phyloP scores from a whole-genome alignment of 1,139 yeast genomes.

The Diutina rugosa region DNA sequence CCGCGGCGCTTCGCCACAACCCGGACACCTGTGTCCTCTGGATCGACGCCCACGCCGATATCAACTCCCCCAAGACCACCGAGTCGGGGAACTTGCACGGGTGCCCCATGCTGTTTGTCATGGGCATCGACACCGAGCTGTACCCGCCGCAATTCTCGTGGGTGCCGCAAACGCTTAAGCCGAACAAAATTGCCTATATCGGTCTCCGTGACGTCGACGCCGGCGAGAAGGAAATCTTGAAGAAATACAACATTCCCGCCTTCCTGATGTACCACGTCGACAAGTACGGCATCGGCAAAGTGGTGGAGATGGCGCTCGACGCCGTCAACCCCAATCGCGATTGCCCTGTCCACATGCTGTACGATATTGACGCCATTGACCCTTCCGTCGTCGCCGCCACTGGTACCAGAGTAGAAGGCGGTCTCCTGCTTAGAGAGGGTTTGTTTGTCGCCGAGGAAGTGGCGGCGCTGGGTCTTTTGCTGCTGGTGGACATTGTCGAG shows the following conservation, averaged over 20 bases:
- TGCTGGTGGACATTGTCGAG: constrained; percentile 86
- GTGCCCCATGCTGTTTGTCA: constrained; percentile 83
- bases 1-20: constrained; percentile 65
- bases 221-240: constrained; percentile 68
- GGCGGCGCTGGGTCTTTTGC: constrained; percentile 77
- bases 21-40: constrained; percentile 88
- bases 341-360: constrained; percentile 76
- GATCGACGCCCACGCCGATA: constrained; percentile 98
- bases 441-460: constrained; percentile 84
- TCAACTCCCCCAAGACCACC: constrained; percentile 81
- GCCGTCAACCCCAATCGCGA: constrained; percentile 63
- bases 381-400: constrained; percentile 94
- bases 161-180: constrained; percentile 63
- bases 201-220: constrained; percentile 90
- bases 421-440: constrained; percentile 88
- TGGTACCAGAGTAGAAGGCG: constrained; percentile 97
- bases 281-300: constrained; percentile 84
- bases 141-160: constrained; percentile 65
- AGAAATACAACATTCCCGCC: constrained; percentile 65
- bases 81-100: constrained; percentile 92
- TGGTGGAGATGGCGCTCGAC: constrained; percentile 83
- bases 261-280: constrained; percentile 95
- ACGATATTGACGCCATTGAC: constrained; percentile 95
- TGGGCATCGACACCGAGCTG: constrained; percentile 56
- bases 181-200: constrained; percentile 74